Base-by-base conservation (phyloP, 495 filamentous ascomycete genomes). In the Aspergillus olivimuriae region DNA sequence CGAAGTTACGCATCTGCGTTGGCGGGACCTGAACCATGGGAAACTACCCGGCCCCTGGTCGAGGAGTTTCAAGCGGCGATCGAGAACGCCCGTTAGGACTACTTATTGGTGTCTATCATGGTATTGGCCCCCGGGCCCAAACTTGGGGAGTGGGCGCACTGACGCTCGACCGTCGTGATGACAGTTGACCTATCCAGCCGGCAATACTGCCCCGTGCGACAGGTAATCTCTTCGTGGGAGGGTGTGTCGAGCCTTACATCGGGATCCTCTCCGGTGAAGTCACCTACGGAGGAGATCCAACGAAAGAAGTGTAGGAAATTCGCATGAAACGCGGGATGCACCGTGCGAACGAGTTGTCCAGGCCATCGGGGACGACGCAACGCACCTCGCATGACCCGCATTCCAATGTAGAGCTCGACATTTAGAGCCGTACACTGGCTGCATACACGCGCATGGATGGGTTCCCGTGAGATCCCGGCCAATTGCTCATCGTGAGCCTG, bases 341-440 rank as follows among this genome's bases (percentile, higher is more conserved):
- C 5, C 15, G 22, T 2, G 20, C 16, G 4, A 12, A 26, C 16
- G n/a, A 14, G 12, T n/a, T 17, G n/a, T 36, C 21, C 32, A 44
- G 32, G 36, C 44, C 37, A 17, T 16, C 21, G 12, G 14, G 21
- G 19, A 26, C 28, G 18, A 23, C 19, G 23, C 37, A 52, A 15
- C 24, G 24, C 24, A 8, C 24, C 12, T 26, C 39, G 44, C 45
- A 50, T 44, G 41, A 26, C n/a, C 43, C 41, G 34, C 53, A 53
- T 52, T 50, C 50, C 39, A 44, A 30, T 24, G 26, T 47, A n/a
- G n/a, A n/a, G 17, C 41, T 41, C n/a, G 36, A 39, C 8, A 39
- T 22, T 22, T 2, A 38, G 4, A 14, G 21, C 21, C 22, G 19
- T n/a, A 39, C 10, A 39, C n/a, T n/a, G 19, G 15, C 20, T 6